Conservation (phyloP, 1,139 yeast genomes). For the Arxiozyma slooffiae region DNA sequence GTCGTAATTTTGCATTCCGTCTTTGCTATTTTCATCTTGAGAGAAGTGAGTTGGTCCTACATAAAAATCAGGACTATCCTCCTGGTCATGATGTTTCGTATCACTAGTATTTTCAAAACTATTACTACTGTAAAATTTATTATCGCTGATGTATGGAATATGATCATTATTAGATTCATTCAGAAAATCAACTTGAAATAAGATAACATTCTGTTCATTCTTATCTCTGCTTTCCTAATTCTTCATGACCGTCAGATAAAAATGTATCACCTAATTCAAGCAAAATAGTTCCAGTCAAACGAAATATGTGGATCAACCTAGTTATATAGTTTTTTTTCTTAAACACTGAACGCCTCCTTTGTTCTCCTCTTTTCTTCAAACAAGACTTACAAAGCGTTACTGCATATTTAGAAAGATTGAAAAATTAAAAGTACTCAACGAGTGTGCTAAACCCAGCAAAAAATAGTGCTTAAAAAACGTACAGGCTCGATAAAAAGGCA, state of each 20-base stretch:
- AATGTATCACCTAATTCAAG: neutral
- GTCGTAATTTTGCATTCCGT: constrained; percentile 15
- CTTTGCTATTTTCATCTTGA: constrained; percentile 27
- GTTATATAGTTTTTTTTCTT: too few species aligned
- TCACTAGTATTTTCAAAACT: constrained; percentile 4
- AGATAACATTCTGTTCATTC: constrained; percentile 14
- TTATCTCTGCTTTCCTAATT: neutral
- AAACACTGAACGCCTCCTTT: neutral
- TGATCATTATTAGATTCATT: constrained; percentile 1
- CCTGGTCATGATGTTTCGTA: neutral
- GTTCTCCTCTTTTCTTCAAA: neutral
- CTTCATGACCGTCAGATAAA: neutral
- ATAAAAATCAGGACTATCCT: constrained; percentile 1
- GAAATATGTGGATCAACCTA: too few species aligned
- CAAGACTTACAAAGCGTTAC: neutral
- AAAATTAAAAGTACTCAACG: neutral
- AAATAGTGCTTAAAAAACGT: too few species aligned
- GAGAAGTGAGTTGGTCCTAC: constrained; percentile 5
- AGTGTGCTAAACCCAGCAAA: too few species aligned
- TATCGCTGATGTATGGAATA: constrained; percentile 5
- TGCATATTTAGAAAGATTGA: neutral
- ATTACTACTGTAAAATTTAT: neutral
- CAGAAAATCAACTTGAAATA: constrained; percentile 28
- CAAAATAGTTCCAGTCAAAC: neutral
- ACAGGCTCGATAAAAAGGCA: too few species aligned